phyloP scores from a whole-genome alignment of 169 alveolate genomes.

The Blepharisma undulans region DNA sequence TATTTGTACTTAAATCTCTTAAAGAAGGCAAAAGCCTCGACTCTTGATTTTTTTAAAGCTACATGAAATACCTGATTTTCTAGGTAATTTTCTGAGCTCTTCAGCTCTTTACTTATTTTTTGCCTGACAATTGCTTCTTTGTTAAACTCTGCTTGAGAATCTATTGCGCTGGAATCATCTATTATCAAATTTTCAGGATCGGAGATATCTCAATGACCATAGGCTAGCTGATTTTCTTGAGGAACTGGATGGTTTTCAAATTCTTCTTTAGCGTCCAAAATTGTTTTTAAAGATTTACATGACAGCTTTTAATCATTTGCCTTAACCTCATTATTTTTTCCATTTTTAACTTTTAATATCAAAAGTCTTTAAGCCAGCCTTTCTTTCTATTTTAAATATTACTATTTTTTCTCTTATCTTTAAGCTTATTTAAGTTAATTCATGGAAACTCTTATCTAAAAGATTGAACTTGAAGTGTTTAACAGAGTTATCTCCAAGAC shows the following conservation, averaged over 20 bases:
- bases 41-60: not conserved
- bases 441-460: too few species aligned
- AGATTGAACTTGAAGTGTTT: too few species aligned
- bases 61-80: not conserved
- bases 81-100: not conserved
- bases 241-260: not conserved
- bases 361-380: not conserved
- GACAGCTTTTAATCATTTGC: not conserved
- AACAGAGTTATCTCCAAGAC: too few species aligned
- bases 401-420: not conserved
- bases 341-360: not conserved
- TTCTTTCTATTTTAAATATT: not conserved
- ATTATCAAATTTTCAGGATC: not conserved
- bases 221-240: not conserved
- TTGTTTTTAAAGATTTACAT: not conserved
- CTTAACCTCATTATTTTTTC: not conserved
- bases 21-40: not conserved
- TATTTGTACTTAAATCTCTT: too few species aligned
- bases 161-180: not conserved
- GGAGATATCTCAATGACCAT: not conserved
- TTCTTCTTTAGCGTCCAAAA: not conserved
- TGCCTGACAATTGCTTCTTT: not conserved
- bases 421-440: not conserved
- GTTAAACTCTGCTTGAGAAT: not conserved
- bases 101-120: not conserved